phyloP scores from a whole-genome alignment of 257 asterid species.

The Solanum pennellii region DNA sequence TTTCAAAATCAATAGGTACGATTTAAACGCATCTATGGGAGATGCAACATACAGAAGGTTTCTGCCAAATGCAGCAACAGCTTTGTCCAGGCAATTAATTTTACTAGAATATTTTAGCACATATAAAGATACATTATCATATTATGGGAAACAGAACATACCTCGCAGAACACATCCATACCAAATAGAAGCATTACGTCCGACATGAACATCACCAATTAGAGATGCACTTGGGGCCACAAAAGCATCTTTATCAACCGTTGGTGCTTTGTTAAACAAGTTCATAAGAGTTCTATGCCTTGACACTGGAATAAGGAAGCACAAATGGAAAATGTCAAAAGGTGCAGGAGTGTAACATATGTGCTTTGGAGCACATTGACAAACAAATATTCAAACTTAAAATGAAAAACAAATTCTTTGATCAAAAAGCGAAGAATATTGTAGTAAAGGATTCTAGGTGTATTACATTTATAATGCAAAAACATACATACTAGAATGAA shows the following conservation, averaged over 20 bases:
- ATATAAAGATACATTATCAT: background rate
- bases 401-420: background rate
- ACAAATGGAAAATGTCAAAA: background rate
- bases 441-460: background rate
- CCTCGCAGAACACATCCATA: constrained; percentile 16
- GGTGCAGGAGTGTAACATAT: background rate
- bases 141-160: background rate
- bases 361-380: background rate
- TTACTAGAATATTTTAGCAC: background rate
- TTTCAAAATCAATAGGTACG: background rate
- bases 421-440: background rate
- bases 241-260: constrained; percentile 11
- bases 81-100: background rate
- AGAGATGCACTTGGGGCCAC: constrained; percentile 24
- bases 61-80: background rate
- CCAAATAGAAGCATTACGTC: constrained; percentile 6
- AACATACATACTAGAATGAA: background rate
- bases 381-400: background rate
- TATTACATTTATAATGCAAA: background rate
- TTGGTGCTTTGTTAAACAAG: constrained; percentile 5
- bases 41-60: background rate
- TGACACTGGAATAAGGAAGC: constrained; percentile 11
- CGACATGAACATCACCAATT: constrained; percentile 8
- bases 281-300: constrained; percentile 12
- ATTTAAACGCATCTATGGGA: background rate